Conservation (phyloP, 2,329 filamentous ascomycete genomes). For the Epichloe sibirici region DNA sequence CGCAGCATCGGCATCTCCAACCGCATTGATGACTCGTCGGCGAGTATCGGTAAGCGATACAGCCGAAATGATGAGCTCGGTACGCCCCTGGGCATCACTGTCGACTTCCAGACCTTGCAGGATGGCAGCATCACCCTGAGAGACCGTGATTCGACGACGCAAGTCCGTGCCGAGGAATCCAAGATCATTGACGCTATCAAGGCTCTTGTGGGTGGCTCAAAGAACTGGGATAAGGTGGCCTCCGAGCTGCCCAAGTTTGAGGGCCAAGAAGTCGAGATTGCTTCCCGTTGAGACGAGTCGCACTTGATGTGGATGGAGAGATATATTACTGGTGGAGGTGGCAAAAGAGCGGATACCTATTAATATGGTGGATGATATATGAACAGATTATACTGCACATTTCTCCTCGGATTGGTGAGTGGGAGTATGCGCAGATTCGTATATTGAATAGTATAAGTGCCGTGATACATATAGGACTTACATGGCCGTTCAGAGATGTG, state of each 20-base stretch:
- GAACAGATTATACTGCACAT: too few relatives aligned
- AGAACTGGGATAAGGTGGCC: conserved; percentile 57
- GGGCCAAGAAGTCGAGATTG: conserved; percentile 51
- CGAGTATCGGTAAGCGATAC: conserved; percentile 90
- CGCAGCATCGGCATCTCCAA: conserved; percentile 67
- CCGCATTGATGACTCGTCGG: conserved; percentile 80
- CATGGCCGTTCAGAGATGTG: neutral
- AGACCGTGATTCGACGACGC: conserved; percentile 81
- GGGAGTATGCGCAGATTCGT: neutral
- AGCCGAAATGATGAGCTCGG: conserved; percentile 91
- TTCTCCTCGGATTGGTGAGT: too few relatives aligned
- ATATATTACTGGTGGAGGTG: neutral
- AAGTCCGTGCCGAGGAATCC: conserved; percentile 74
- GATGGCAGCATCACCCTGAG: conserved; percentile 78
- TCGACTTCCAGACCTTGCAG: conserved; percentile 91
- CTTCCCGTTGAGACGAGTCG: conserved; percentile 17
- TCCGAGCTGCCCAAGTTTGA: conserved; percentile 74
- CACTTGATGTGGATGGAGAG: neutral
- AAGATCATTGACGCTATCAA: conserved; percentile 67
- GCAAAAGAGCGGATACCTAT: too few relatives aligned
- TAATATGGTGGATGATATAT: too few relatives aligned
- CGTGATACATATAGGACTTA: neutral
- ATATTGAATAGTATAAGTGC: neutral
- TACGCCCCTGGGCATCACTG: conserved; percentile 84
- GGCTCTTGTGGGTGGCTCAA: conserved; percentile 34